Evolutionary conservation across 257 asterid species (phyloP), one percentile per base, ranked within the genome.

Genomic region (Anisodus tanguticus): DNA sequence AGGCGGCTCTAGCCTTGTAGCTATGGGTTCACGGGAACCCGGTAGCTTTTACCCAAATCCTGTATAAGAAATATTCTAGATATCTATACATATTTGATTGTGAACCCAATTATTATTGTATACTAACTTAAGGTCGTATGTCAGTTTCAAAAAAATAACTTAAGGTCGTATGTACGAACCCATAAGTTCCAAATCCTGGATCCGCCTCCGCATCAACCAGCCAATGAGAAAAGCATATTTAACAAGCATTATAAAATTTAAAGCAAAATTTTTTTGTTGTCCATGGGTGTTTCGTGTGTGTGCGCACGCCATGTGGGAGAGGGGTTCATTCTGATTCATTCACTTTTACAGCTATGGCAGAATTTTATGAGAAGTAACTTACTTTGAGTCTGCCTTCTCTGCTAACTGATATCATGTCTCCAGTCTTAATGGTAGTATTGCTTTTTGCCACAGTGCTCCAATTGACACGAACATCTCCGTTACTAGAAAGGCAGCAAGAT

Each of bases 381-480:
- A 91, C 98, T 92, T 96, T 92, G 54, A 93, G 85, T 86, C 98
- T 90, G 83, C 98, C 99, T 90, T 87, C 89, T 79, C 98, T 97
- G 66, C 91, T 91, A 76, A 96, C 97, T 45, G 98, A 94, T 89
- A 94, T 85, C 64, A 90, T 72, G 86, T 96, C 99, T 84, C 94
- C 98, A 1, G 93, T 84, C 87, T 80, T 94, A 80, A 92, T 82
- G 13, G 89, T 91, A 39, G 94, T 92, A 60, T 91, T 93, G 93
- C 85, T 95, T 88, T 97, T 97, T 49, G 67, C 83, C 66, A 90
- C 92, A 5, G 93, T 89, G 80, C 88, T 90, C 98, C 98, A 97
- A 87, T 97, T 97, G 49, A 95, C 91, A 8, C 97, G 97, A 81
- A 97, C 98, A 83, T 95, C 97, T 81, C 99, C 98, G 7, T 89